Base-by-base conservation (phyloP, 2,329 filamentous ascomycete genomes). In the Alternaria brassicicola region DNA sequence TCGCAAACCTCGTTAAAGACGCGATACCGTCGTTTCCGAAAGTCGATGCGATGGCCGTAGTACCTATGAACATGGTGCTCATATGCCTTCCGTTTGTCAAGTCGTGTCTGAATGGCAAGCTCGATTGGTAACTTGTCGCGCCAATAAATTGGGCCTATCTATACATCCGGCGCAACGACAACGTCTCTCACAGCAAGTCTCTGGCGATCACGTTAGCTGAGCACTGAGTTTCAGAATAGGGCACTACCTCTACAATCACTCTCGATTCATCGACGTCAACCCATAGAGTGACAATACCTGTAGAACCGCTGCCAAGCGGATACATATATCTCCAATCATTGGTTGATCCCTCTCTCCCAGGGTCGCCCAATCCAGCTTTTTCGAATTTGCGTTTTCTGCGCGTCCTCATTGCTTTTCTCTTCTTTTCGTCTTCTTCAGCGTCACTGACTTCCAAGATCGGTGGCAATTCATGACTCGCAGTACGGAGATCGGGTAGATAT, bases 101-200 rank as follows among this genome's bases (percentile, higher is more conserved):
- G 25, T 0, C 60, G 60, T 35, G 21, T 31, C 25, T 48, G 42
- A 4, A 64, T 47, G 3, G 50, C 53, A 10, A 64, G 50, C 15
- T 64, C 62, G 6, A 50, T 36, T 2, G 62, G 62, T 1, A 60
- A 31, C 12, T 33, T 35, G 28, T 64, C 59, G 12, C 59, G 49
- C 62, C 56, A 64, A 9, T 47, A 45, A 2, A 59, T 41, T 0
- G 62, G 59, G 21, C 51, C 43, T n/a, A 47, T 28, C 57, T 54
- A 38, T 21, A 6, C 6, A 3, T 21, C 7, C 21, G 36, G 10
- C 9, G 4, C 4, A 21, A 38, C 17, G 9, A 7, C 17, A 13
- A 38, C 10, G 9, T 38, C 36, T 38, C 17, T 21, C 9, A 38
- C 36, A 6, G 36, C 36, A 1, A 21, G 10, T 6, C 9, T 38